Evolutionary conservation across 768 basidiomycete genomes (phyloP), one percentile per base, ranked within the genome.

Genomic region (Crassisporium funariophilum): DNA sequence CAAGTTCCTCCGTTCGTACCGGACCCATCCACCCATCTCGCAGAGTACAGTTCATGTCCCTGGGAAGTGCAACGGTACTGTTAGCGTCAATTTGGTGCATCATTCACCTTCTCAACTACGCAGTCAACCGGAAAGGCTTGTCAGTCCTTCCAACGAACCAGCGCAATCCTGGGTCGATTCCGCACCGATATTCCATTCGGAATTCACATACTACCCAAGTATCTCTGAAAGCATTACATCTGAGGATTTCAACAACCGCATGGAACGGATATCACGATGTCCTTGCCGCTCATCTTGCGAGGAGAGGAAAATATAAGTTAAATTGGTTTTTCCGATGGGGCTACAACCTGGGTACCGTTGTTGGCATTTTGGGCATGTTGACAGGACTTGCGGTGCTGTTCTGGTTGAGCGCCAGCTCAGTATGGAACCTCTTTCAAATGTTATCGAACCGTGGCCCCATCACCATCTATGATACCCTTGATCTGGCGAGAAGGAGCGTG

Each of bases 181-280:
- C 43, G 16, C 25, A 19, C 12, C 29, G 36, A 16, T 17, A 29
- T 10, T 15, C 24, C 27, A 55, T n/a, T n/a, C n/a, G n/a, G n/a
- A n/a, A n/a, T n/a, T n/a, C n/a, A n/a, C n/a, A n/a, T n/a, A n/a
- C n/a, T 23, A 61, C 53, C 4, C 57, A 59, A 34, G 50, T 49
- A 7, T 46, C 60, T 4, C 45, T 63, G 4, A 41, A 62, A 12
- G 27, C 33, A 8, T n/a, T 75, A 0, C 71, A 74, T 41, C 50
- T 77, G 13, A 64, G 64, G 39, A 47, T 83, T 45, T 73, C 79
- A 53, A 82, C 82, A 0, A 70, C 76, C 0, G 66, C 63, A 1
- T 75, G 73, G 64, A 86, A 86, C 51, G 54, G 50, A 4, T 36
- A 54, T 2, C 82, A 86, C 50, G 81, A 83, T 55, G 20, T 48